phyloP scores from a whole-genome alignment of 305 asterid genomes.

The Solanum hybrid region DNA sequence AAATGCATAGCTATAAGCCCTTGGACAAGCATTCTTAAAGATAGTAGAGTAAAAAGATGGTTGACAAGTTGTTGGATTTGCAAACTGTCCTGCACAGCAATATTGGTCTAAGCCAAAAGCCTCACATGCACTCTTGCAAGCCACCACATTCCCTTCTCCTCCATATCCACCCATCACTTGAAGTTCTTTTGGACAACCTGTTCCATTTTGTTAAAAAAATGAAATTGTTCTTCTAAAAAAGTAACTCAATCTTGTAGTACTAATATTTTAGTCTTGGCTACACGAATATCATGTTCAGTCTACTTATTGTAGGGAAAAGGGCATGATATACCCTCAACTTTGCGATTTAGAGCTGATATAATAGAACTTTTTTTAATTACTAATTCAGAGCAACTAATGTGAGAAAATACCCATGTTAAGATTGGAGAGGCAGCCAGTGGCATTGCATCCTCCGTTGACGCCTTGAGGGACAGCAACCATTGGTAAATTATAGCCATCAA shows the following conservation, averaged over 20 bases:
- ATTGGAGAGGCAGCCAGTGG: constrained; percentile 62
- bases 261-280: background rate
- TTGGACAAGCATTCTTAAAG: constrained; percentile 82
- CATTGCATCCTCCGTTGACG: constrained; percentile 43
- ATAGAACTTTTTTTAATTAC: too few species aligned
- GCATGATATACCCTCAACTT: rapidly evolving
- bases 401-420: constrained; percentile 49
- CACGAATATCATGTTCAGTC: background rate
- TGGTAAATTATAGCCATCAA: constrained; percentile 73
- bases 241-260: background rate
- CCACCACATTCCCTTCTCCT: constrained; percentile 50
- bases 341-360: too few species aligned
- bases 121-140: constrained; percentile 82
- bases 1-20: constrained; percentile 76
- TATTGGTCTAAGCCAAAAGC: constrained; percentile 70
- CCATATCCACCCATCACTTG: constrained; percentile 48
- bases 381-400: background rate
- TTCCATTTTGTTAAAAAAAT: background rate
- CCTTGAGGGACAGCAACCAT: constrained; percentile 53
- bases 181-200: constrained; percentile 85
- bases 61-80: constrained; percentile 63
- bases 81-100: constrained; percentile 79
- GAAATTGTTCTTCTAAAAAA: background rate
- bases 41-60: constrained; percentile 63
- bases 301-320: background rate